Evolutionary conservation across 257 asterid species (phyloP).

Genomic region (Forsythia viridissima): DNA sequence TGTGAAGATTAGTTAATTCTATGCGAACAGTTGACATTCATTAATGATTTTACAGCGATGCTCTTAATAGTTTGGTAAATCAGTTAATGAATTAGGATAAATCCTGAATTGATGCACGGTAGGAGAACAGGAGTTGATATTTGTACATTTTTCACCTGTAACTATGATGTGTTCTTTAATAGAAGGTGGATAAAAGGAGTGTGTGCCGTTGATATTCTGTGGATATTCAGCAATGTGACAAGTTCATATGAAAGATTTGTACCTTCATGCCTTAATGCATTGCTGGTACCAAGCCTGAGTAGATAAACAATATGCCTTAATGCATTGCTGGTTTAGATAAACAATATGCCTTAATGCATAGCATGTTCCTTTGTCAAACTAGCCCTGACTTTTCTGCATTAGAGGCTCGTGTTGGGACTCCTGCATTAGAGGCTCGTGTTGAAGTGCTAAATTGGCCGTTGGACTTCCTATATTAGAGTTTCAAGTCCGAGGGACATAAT

Average conservation of each 20-base stretch:
- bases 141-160: background rate
- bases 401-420: background rate
- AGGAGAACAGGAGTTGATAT: too few species aligned
- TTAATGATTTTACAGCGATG: too few species aligned
- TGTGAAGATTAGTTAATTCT: too few species aligned
- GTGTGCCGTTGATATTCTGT: background rate
- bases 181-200: background rate
- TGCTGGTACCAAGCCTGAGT: background rate
- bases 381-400: too few species aligned
- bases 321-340: too few species aligned
- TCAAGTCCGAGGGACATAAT: slow-evolving; percentile 9
- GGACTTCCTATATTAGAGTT: background rate
- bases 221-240: background rate
- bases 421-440: background rate
- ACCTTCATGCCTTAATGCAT: background rate
- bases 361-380: too few species aligned
- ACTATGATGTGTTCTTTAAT: background rate
- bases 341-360: too few species aligned
- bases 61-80: background rate
- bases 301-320: background rate
- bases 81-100: background rate
- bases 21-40: too few species aligned
- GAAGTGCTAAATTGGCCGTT: slow-evolving; percentile 4
- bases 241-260: background rate
- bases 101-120: background rate